A percentile compares a stretch with the other conserved stretches of the same genome.
Evolutionary conservation across 2,329 filamentous ascomycete genomes (phyloP).

Genomic region (Verticillium alfalfae): DNA sequence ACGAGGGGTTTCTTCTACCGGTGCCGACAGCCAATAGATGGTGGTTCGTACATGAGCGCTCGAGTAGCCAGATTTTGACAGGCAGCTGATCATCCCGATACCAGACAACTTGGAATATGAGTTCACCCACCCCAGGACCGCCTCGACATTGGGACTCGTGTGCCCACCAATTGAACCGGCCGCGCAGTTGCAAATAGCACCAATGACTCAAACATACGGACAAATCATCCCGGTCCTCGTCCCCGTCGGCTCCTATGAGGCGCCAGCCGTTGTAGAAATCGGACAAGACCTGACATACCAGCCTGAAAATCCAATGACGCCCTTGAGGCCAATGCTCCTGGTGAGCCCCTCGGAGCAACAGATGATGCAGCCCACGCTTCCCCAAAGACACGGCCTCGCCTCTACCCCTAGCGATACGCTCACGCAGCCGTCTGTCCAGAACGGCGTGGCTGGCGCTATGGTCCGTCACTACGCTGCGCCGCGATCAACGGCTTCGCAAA

Average conservation of each 20-base stretch:
- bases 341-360: too few relatives aligned
- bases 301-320: too few relatives aligned
- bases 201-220: not conserved
- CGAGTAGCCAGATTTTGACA: not conserved
- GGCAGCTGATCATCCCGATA: not conserved
- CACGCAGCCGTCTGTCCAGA: not conserved
- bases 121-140: not conserved
- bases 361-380: too few relatives aligned
- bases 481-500: not conserved
- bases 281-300: too few relatives aligned
- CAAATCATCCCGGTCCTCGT: not conserved
- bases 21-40: not conserved
- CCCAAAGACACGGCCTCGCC: too few relatives aligned
- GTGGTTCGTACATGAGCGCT: too few relatives aligned
- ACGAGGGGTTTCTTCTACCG: not conserved
- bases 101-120: not conserved
- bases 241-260: not conserved
- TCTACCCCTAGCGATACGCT: not conserved
- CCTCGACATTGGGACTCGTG: not conserved
- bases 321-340: too few relatives aligned
- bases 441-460: not conserved
- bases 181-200: not conserved
- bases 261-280: too few relatives aligned
- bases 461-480: not conserved
- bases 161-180: not conserved